Evolutionary conservation across 192 early-diverging fungal genomes (phyloP), one percentile per base, ranked within the genome.

Genomic region (Umbelopsis isabellina): DNA sequence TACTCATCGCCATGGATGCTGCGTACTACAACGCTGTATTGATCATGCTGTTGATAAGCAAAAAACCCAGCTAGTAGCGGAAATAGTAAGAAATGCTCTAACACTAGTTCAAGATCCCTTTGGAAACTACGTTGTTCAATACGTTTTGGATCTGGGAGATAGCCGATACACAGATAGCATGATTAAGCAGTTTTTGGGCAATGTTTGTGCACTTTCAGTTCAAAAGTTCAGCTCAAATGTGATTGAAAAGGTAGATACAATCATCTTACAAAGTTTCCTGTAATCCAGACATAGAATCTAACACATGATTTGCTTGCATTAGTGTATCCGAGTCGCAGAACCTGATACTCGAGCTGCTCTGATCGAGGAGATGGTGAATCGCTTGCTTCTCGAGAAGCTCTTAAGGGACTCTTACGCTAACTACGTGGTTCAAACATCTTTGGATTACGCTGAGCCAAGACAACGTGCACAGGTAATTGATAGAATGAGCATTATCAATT

Each of bases 41-140:
- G 94, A 96, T 75, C 85, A 91, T 68, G 90, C 93, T 7, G 81
- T 89, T 0, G 83, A 85, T 21, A 72, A 74, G 16, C 93, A 93
- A 79, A 90, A 91, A 25, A 35, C 72, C 13, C 92, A 92, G 82
- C 74, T 96, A 20, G 93, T 93, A 4, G 74, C 79, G 0, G 93
- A 91, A 58, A 90, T 96, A 41, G 91, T 90, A 16, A 80, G 74
- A 16, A 73, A 94, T 78, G 92, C 89, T 1, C 75, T 94, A 22
- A 76, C 85, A 0, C 81, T 96, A 64, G 94, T 96, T 1, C 87
- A 94, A 75, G 92, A 96, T 71, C 92, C 91, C 22, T 96, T 91
- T 78, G 94, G 93, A n/a, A 96, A 96, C 84, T 96, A 96, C 67
- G 94, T 96, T 0, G 92, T 96, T 41, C 94, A 96, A 79, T 96